Base-by-base conservation (phyloP, 1,139 yeast species). In the Debaryomyces sp. region DNA sequence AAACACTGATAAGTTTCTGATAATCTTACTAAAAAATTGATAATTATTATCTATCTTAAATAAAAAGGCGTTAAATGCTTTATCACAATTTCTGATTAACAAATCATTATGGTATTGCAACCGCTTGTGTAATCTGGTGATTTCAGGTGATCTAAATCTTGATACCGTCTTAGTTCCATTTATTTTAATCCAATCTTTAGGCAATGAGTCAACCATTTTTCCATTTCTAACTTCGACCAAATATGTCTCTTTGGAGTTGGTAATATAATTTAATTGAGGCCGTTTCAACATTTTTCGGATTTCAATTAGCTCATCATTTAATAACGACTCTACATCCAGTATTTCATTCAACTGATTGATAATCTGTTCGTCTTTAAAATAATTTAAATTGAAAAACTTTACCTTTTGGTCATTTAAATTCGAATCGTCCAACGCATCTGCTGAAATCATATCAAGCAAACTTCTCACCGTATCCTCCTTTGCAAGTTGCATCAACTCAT, bases 171-270 rank as follows among this genome's bases (percentile, higher is more conserved):
- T 82, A 0, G 96, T 89, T 6, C 87, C 85, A 57, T 81, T 87
- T 34, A 87, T 80, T 55, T 89, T 84, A 9, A 85, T 69, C 96
- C 97, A 94, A 49, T 81, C 82, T 1, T 68, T 56, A 0, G 98
- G 97, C 1, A 91, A 67, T 2, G 69, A 66, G 45, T 78, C 80
- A 4, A 80, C 74, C 43, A 80, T 64, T 43, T 68, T 81, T 1
- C 81, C 72, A 54, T 85, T 84, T 43, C 89, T 69, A 0, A 92
- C 84, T 59, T 91, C 97, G 21, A 94, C 77, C 35, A 91, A 68
- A 58, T 85, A 86, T 0, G 89, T 84, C 35, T 85, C 88, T 48
- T 82, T 84, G 44, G 80, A 76, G 46, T 81, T 82, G 15, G 85
- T 78, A 8, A 76, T 71, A 57, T 73, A 90, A 24, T 78, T 71